These are phyloP conservation scores for Debaryomyces nepalensis DNA, from an alignment of 1,139 yeast species.

Conservation along the genomic window DNA sequence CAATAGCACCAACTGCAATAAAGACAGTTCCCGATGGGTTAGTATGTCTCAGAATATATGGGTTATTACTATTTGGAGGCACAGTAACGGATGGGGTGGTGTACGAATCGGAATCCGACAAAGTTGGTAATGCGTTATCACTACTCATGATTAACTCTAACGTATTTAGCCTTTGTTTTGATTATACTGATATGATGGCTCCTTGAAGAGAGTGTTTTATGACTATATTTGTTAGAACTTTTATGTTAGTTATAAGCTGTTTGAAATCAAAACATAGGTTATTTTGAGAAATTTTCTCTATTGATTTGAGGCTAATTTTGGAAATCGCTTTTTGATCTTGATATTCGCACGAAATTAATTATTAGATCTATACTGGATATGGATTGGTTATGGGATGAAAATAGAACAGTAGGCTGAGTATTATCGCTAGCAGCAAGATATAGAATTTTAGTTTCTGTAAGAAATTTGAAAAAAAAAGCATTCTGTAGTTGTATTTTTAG, in stretches of 20 bases:
- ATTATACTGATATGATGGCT: no score
- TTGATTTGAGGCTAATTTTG: constrained; percentile 3
- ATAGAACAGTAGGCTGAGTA: no score
- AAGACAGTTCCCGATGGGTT: constrained; percentile 78
- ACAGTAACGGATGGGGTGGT: constrained; percentile 66
- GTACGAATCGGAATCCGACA: constrained; percentile 25
- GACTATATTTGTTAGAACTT: background rate
- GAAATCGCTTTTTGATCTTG: constrained; percentile 1
- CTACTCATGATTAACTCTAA: constrained; percentile 1
- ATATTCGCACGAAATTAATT: constrained; percentile 7
- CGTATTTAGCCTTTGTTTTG: no score
- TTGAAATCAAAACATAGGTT: constrained; percentile 8
- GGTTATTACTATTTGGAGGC: constrained; percentile 63
- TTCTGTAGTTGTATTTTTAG: no score
- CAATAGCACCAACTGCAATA: constrained; percentile 74
- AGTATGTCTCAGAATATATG: constrained; percentile 56
- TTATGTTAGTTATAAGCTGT: background rate
- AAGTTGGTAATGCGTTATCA: constrained; percentile 19
- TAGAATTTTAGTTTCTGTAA: no score
- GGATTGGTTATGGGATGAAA: no score
- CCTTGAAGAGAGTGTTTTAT: background rate
- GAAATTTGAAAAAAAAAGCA: no score
- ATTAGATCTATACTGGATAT: no score
- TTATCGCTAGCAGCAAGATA: no score
- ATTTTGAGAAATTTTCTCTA: constrained; percentile 7